phyloP scores from a whole-genome alignment of 2,329 filamentous ascomycete genomes.

The Microsporum ferrugineum region DNA sequence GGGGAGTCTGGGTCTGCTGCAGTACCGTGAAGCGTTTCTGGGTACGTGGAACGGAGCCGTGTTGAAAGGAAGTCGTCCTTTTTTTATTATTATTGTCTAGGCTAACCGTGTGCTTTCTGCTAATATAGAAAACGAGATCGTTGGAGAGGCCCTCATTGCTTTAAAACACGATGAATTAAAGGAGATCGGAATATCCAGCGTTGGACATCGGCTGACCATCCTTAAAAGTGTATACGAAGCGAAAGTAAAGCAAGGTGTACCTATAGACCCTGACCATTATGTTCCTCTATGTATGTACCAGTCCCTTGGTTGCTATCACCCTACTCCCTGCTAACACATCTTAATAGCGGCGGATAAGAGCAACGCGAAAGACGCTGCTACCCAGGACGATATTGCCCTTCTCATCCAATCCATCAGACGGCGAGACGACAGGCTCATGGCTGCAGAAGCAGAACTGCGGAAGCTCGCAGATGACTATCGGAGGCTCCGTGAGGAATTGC shows the following conservation, averaged over 20 bases:
- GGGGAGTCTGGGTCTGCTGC: slow-evolving; percentile 61
- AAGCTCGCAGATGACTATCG: slow-evolving; percentile 80
- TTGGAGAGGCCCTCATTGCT: slow-evolving; percentile 79
- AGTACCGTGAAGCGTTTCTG: slow-evolving; percentile 73
- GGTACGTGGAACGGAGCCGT: slow-evolving; percentile 46
- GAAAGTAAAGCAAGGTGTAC: slow-evolving; percentile 86
- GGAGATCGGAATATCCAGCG: slow-evolving; percentile 84
- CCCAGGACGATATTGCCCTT: slow-evolving; percentile 82
- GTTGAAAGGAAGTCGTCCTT: too few relatives aligned
- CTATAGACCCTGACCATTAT: slow-evolving; percentile 86
- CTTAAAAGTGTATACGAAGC: slow-evolving; percentile 93
- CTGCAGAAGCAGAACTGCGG: slow-evolving; percentile 71
- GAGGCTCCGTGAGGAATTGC: slow-evolving; percentile 76
- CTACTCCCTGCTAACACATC: slow-evolving; percentile 1
- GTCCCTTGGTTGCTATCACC: slow-evolving; percentile 8
- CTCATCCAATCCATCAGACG: slow-evolving; percentile 81
- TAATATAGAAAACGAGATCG: slow-evolving; percentile 73
- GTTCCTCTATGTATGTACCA: slow-evolving; percentile 67
- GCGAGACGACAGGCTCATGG: slow-evolving; percentile 78
- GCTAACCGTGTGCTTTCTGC: not conserved
- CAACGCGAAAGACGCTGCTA: slow-evolving; percentile 72
- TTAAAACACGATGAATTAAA: slow-evolving; percentile 88
- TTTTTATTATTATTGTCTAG: too few relatives aligned
- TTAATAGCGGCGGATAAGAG: slow-evolving; percentile 72
- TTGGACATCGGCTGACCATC: slow-evolving; percentile 88